Evolutionary conservation across 108 stramenopile genomes (phyloP), one percentile per base, ranked within the genome.

Genomic region (Licmophora abbreviata): DNA sequence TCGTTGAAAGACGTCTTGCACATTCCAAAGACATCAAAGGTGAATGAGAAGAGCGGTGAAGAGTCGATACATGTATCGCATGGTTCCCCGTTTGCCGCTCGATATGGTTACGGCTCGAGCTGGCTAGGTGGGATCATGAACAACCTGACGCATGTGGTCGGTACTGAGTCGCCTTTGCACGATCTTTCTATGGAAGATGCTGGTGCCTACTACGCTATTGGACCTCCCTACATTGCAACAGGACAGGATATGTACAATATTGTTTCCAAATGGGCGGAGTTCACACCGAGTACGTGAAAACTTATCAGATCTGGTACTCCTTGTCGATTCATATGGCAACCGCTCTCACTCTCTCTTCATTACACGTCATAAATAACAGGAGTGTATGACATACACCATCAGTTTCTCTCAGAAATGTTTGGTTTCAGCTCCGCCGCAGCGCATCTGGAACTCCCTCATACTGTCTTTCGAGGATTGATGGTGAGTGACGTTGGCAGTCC

Each of bases 171-270:
- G 26, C 78, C 60, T 44, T 73, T 52, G 63, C 76, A 46, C 54
- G 66, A 6, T 15, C 46, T 61, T 56, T 70, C 49, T 34, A 44
- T 38, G 45, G 42, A 49, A 40, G 68, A 72, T 21, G 94, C 93
- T 0, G n/a, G 36, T 1, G 40, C 44, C 0, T 43, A 69, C 18
- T 96, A 84, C 66, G 63, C 85, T 29, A 92, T 85, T 4, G 97
- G 97, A 23, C 92, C 97, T 6, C 97, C 97, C 0, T 98, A 98
- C 45, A 63, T 96, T 23, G 86, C 79, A 38, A 83, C 81, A 17
- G 77, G 69, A 9, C 48, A 48, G 2, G 97, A 98, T 54, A 72
- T 93, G 68, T 75, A 72, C 38, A 68, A 53, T 18, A 76, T 98
- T 33, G 79, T 75, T 1, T 64, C 53, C 15, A 48, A 76, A 21